phyloP scores from a whole-genome alignment of 2,329 filamentous ascomycete genomes.

The Neofusicoccum sp. region DNA sequence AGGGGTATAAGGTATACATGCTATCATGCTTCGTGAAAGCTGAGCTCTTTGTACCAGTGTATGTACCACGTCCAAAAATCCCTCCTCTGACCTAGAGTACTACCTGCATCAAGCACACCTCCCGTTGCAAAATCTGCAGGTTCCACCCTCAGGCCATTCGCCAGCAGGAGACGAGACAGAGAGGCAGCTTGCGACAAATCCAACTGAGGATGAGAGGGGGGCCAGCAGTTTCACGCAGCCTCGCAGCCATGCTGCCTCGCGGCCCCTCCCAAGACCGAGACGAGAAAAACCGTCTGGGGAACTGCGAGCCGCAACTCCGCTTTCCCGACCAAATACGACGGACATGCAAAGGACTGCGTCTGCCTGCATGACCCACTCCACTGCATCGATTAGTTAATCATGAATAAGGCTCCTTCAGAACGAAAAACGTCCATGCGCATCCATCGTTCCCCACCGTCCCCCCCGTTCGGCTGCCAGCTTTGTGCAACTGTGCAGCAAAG shows the following conservation, averaged over 20 bases:
- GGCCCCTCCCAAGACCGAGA: neutral
- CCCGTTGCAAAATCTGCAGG: no score
- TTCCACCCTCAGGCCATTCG: neutral
- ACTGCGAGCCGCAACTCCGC: neutral
- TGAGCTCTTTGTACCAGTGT: neutral
- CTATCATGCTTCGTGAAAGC: slow-evolving; percentile 2
- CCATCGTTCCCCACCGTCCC: no score
- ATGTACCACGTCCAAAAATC: neutral
- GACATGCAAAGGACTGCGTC: neutral
- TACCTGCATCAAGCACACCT: neutral
- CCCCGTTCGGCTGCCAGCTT: no score
- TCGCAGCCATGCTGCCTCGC: neutral
- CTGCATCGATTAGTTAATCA: slow-evolving; percentile 5
- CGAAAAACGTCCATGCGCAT: no score
- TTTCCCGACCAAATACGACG: slow-evolving; percentile 3
- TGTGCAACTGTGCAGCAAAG: slow-evolving; percentile 11
- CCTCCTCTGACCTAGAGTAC: neutral
- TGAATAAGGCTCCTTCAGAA: no score
- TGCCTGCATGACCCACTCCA: neutral
- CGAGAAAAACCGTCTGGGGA: neutral
- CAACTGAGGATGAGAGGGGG: no score
- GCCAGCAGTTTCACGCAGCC: neutral
- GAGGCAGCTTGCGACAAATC: no score
- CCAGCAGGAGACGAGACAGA: neutral
- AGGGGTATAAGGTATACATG: neutral